Evolutionary conservation across 2,329 filamentous ascomycete genomes (phyloP).

Genomic region (Teratosphaeria gauchensis): DNA sequence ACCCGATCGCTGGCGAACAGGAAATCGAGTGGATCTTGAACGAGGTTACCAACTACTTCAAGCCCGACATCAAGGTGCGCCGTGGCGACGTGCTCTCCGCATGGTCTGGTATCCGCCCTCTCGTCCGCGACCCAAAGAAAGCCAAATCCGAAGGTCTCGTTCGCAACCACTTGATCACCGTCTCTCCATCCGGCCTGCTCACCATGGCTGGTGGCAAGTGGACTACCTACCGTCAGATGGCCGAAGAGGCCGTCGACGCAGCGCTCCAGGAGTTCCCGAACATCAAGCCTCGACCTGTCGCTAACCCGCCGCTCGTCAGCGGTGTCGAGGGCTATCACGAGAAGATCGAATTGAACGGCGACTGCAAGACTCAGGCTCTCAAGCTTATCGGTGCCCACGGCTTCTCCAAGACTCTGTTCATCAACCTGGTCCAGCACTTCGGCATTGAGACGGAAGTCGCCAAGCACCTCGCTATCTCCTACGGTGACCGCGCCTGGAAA

Average conservation of each 20-base stretch:
- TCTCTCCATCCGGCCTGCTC: slow-evolving; percentile 68
- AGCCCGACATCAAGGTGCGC: slow-evolving; percentile 75
- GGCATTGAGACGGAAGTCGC: slow-evolving; percentile 87
- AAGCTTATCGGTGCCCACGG: slow-evolving; percentile 76
- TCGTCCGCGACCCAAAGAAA: slow-evolving; percentile 78
- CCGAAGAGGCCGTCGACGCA: slow-evolving; percentile 77
- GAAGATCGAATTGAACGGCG: slow-evolving; percentile 59
- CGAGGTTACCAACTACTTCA: slow-evolving; percentile 72
- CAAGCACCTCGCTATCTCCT: slow-evolving; percentile 75
- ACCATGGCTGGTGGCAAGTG: slow-evolving; percentile 86
- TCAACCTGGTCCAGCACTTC: slow-evolving; percentile 89
- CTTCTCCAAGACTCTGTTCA: slow-evolving; percentile 84
- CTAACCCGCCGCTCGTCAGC: slow-evolving; percentile 52
- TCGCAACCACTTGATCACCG: slow-evolving; percentile 73
- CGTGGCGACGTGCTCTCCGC: slow-evolving; percentile 81
- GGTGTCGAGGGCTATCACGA: slow-evolving; percentile 63
- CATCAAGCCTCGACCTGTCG: slow-evolving; percentile 48
- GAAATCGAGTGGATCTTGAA: slow-evolving; percentile 83
- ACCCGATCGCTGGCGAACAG: slow-evolving; percentile 69
- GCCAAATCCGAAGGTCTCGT: slow-evolving; percentile 80
- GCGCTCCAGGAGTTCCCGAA: slow-evolving; percentile 57
- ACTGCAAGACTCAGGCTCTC: slow-evolving; percentile 75
- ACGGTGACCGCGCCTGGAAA: slow-evolving; percentile 87
- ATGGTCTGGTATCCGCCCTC: slow-evolving; percentile 78
- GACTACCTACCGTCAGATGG: slow-evolving; percentile 91